phyloP scores from a whole-genome alignment of 1,284 basidiomycete genomes.

The Cryptococcus sp. region DNA sequence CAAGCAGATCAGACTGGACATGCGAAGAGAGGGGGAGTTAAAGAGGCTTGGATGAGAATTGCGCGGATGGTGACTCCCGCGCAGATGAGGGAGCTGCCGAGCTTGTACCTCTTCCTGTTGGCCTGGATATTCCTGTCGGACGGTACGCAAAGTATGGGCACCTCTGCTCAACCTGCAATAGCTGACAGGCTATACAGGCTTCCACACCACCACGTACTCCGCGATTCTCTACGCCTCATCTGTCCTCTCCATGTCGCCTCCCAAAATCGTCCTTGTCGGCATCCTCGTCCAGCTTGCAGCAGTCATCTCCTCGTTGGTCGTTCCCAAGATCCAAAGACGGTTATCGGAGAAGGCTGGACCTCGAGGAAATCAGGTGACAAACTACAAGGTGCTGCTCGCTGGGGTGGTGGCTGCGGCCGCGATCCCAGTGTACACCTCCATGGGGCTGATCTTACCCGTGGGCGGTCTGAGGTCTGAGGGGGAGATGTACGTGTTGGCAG shows the following conservation, averaged over 20 bases:
- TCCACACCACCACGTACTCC: conserved; percentile 47
- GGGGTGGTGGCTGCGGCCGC: conserved; percentile 65
- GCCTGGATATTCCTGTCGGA: conserved; percentile 91
- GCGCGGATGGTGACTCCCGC: conserved; percentile 62
- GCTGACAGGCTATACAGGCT: conserved; percentile 22
- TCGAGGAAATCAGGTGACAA: conserved; percentile 54
- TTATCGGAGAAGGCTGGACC: conserved; percentile 36
- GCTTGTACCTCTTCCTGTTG: conserved; percentile 79
- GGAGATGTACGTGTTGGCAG: conserved; percentile 79
- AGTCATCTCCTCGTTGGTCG: conserved; percentile 44
- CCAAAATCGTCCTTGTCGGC: conserved; percentile 50
- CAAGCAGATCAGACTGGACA: conserved; percentile 41
- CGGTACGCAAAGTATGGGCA: conserved; percentile 55
- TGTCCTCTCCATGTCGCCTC: conserved; percentile 49
- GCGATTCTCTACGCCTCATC: conserved; percentile 49
- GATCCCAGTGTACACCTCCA: conserved; percentile 76
- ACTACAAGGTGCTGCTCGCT: conserved; percentile 62
- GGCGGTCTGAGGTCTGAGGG: conserved; percentile 67
- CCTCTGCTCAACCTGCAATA: neutral
- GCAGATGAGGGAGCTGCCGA: conserved; percentile 68
- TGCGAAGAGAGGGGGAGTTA: conserved; percentile 15
- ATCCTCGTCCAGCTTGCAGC: conserved; percentile 48
- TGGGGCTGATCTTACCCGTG: conserved; percentile 67
- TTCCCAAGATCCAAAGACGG: conserved; percentile 43
- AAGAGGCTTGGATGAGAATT: conserved; percentile 37